Evolutionary conservation across 108 stramenopile species (phyloP).

Genomic region (Nitzschia sp.): DNA sequence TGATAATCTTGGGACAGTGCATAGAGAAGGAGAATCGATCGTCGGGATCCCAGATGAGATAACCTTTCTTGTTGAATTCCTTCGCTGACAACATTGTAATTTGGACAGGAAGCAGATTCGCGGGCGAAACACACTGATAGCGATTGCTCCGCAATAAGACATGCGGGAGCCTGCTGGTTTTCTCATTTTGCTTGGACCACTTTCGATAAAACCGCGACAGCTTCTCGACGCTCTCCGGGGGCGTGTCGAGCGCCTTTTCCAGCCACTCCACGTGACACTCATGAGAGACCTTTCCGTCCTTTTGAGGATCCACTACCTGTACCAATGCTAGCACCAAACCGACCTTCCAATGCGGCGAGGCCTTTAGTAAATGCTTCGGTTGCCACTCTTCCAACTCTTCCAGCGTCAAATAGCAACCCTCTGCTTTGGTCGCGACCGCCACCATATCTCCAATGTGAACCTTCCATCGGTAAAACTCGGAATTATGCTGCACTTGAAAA

Average conservation of each 20-base stretch:
- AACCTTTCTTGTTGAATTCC: slow-evolving; percentile 19
- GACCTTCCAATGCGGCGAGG: slow-evolving; percentile 35
- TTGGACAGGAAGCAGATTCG: slow-evolving; percentile 17
- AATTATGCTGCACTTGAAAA: not conserved
- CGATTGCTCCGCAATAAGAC: slow-evolving; percentile 13
- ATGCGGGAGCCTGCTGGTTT: slow-evolving; percentile 22
- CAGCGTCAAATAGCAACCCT: not conserved
- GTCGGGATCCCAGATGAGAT: slow-evolving; percentile 4
- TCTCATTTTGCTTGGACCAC: not conserved
- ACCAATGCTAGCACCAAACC: slow-evolving; percentile 27
- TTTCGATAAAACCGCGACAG: slow-evolving; percentile 12
- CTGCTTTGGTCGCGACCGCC: slow-evolving; percentile 12
- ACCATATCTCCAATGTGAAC: slow-evolving; percentile 38
- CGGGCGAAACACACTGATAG: slow-evolving; percentile 6
- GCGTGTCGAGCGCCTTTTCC: slow-evolving; percentile 24
- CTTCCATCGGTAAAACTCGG: slow-evolving; percentile 17
- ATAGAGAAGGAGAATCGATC: slow-evolving; percentile 13
- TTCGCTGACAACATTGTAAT: slow-evolving; percentile 12
- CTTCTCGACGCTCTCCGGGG: not conserved
- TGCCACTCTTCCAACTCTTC: slow-evolving; percentile 22
- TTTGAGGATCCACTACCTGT: slow-evolving; percentile 8
- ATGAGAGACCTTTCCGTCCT: not conserved
- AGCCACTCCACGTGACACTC: slow-evolving; percentile 31
- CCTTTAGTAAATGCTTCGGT: slow-evolving; percentile 26
- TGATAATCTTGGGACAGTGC: slow-evolving; percentile 22